Evolutionary conservation across 2,329 filamentous ascomycete genomes (phyloP), one percentile per base, ranked within the genome.

Genomic region (Fusarium sp.): DNA sequence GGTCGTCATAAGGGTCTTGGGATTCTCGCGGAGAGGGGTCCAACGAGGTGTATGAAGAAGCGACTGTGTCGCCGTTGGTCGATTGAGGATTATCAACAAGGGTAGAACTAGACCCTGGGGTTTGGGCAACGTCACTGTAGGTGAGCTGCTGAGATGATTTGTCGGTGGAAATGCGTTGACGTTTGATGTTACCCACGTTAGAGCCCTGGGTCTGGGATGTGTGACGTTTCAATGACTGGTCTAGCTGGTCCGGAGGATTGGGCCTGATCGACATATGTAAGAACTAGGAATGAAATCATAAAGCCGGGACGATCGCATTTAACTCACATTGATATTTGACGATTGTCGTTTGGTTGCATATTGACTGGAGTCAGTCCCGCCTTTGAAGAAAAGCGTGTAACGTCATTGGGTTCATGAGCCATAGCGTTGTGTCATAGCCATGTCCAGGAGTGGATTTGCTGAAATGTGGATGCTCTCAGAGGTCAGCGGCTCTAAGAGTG

Each of bases 371-470:
- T 69, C 49, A 55, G 63, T 58, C 59, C 69, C 71, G 66, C 54
- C 58, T 66, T 60, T 63, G 52, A 59, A 44, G 33, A 42, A 69
- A 59, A 73, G 65, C 66, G 64, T 69, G 66, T 74, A 74, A 73
- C 70, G 66, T 74, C 70, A 67, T 71, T 66, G 69, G 67, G 20
- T 71, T 71, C 62, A 71, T 61, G 63, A 47, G 42, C 45, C 63
- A 49, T 42, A 60, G 65, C 65, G 66, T 73, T 73, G 55, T 73
- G 70, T 70, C 70, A 66, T 73, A 73, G 66, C 66, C 68, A 66
- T 70, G 60, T 38, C 66, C 42, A 45, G 31, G 36, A 57, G 71
- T 74, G 71, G 71, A 59, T 59, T 74, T 72, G 67, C 54, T 63
- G 67, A 74, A 67, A 63, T 74, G 71, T 72, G 71, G 71, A 65